Base-by-base conservation (phyloP, 345 rosid species). In the Trapa bicornis region DNA sequence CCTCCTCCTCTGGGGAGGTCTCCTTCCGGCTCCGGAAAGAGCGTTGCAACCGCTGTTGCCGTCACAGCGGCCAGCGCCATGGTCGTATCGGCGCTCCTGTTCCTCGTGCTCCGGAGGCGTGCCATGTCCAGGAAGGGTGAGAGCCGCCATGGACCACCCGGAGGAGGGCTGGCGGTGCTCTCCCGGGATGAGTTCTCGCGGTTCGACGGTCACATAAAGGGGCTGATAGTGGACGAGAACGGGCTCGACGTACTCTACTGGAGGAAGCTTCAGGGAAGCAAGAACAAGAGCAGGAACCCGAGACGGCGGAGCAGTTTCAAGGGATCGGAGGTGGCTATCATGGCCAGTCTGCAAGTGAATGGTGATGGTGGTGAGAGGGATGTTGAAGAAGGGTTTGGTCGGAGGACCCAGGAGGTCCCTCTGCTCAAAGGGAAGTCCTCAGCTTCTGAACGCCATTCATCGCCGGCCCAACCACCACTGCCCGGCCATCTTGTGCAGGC, bases 221-320 rank as follows among this genome's bases (percentile, higher is more conserved):
- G 88, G 1, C 11, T 90, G 75, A 82, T 88, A 14, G 82, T 86
- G 16, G 95, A 93, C 58, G 97, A 88, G 72, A 70, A 88, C 14
- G 97, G 98, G 0, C 76, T 85, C 66, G 97, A 90, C 71, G 94
- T 90, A 65, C 78, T 88, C 68, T 93, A 88, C 54, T 90, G 97
- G 97, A 87, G 82, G 72, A 80, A 77, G 64, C 82, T 84, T 33
- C 79, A 86, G 61, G 85, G 70, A 7, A 79, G 78, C 35, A 75
- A 70, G 32, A 41, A 60, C 48, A 61, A 70, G 32, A 41, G 65
- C 48, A 61, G 33, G 50, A 65, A 52, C 52, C 67, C 35, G 52
- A 43, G 50, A 36, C 77, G 53, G 70, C 74, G 37, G 57, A 67
- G 36, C 29, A 70, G 76, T 53, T 77, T 72, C 17, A 67, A 56